A percentile compares a stretch with the other conserved stretches of the same genome.
These are phyloP conservation scores for Chalciporus sphaerocephalus DNA, from an alignment of 768 basidiomycete species.

Conservation along the genomic window DNA sequence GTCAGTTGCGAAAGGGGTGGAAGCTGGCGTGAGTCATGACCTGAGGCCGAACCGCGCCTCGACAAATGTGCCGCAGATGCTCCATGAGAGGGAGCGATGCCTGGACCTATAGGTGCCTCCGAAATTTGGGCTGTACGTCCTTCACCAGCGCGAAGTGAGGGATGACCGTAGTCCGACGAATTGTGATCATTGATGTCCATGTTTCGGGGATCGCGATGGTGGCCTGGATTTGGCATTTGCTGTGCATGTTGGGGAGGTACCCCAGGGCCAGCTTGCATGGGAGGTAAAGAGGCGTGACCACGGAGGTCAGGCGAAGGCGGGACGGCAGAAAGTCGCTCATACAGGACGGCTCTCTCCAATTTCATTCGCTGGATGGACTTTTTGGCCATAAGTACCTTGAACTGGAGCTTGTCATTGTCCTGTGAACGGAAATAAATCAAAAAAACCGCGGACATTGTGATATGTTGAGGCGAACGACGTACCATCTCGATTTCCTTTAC, in stretches of 20 bases:
- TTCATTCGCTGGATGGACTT: constrained; percentile 83
- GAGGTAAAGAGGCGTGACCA: constrained; percentile 35
- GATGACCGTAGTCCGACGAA: constrained; percentile 46
- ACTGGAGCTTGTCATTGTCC: constrained; percentile 87
- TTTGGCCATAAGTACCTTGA: constrained; percentile 75
- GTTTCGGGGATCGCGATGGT: constrained; percentile 38
- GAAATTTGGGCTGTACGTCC: constrained; percentile 46
- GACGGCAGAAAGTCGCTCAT: constrained; percentile 66
- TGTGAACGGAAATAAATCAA: constrained; percentile 27
- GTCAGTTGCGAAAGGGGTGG: constrained; percentile 47
- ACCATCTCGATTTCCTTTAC: constrained; percentile 84
- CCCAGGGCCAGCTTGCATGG: constrained; percentile 33
- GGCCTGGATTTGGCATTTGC: constrained; percentile 15
- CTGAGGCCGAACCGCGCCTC: constrained; percentile 38
- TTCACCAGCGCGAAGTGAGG: constrained; percentile 48
- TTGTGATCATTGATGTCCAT: constrained; percentile 46
- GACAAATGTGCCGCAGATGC: constrained; percentile 39
- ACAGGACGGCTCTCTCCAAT: constrained; percentile 79
- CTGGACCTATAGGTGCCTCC: constrained; percentile 47
- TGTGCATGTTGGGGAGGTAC: constrained; percentile 34
- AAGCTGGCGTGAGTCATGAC: constrained; percentile 47
- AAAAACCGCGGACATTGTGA: constrained; percentile 3
- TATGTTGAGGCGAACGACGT: constrained; percentile 28
- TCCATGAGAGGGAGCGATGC: constrained; percentile 35
- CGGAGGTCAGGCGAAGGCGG: constrained; percentile 53